Conservation (phyloP, 2,329 filamentous ascomycete species). For the Penicillium sp. region DNA sequence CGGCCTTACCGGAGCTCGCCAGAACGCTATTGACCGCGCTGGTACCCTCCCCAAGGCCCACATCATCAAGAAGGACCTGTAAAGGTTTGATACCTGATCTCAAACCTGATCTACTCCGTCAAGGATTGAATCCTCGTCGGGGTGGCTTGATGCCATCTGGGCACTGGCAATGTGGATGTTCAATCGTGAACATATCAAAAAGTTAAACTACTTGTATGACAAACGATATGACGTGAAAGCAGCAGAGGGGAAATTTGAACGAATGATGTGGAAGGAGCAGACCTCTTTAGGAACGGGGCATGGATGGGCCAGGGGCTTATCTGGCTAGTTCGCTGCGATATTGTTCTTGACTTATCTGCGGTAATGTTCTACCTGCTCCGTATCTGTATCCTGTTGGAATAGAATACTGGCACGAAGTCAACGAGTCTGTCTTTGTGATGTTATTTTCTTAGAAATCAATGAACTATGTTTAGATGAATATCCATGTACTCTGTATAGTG, state of each 20-base stretch:
- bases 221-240: slow-evolving; percentile 6
- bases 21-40: slow-evolving; percentile 42
- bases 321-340: slow-evolving; percentile 8
- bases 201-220: slow-evolving; percentile 5
- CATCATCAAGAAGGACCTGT: slow-evolving; percentile 33
- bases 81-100: slow-evolving; percentile 7
- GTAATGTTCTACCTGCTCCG: slow-evolving; percentile 2
- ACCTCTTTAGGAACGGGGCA: neutral
- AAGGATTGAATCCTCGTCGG: neutral
- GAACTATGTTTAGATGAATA: neutral
- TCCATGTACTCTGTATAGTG: no score
- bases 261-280: neutral
- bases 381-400: neutral
- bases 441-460: slow-evolving; percentile 8
- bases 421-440: slow-evolving; percentile 11
- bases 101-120: neutral
- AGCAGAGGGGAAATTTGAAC: neutral
- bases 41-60: slow-evolving; percentile 40
- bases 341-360: neutral
- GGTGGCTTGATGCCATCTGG: neutral
- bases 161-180: slow-evolving; percentile 3
- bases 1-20: slow-evolving; percentile 67
- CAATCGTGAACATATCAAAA: slow-evolving; percentile 2
- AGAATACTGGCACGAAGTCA: slow-evolving; percentile 9
- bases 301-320: slow-evolving; percentile 6